Evolutionary conservation across 2,329 filamentous ascomycete species (phyloP).

Genomic region (Cryphonectria nitschkei): DNA sequence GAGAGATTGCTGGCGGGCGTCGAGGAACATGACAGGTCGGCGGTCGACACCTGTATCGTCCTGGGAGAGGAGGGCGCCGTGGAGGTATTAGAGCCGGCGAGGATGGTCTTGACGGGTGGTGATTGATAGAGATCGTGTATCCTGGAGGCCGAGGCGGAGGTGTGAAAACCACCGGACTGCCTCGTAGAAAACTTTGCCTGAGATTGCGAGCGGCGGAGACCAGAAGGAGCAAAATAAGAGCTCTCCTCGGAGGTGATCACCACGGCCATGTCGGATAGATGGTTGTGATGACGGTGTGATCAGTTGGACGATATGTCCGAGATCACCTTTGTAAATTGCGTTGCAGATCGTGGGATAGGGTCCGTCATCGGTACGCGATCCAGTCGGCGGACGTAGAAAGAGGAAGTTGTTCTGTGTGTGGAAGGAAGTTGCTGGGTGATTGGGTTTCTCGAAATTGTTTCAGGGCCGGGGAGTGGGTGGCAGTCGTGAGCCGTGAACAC

Average conservation of each 20-base stretch:
- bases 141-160: conserved; percentile 50
- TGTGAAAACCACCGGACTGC: conserved; percentile 44
- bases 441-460: conserved; percentile 5
- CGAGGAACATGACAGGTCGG: conserved; percentile 61
- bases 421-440: background rate
- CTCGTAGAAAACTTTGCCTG: conserved; percentile 58
- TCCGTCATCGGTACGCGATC: conserved; percentile 34
- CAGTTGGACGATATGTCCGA: conserved; percentile 34
- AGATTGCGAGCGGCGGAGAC: conserved; percentile 63
- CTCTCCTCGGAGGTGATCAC: conserved; percentile 61
- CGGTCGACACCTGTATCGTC: conserved; percentile 56
- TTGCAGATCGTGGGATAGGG: conserved; percentile 12
- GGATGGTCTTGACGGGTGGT: conserved; percentile 44
- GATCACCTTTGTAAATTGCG: conserved; percentile 35
- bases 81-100: conserved; percentile 53
- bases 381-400: conserved; percentile 13
- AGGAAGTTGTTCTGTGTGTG: background rate
- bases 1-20: conserved; percentile 68
- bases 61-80: conserved; percentile 62
- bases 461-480: background rate
- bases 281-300: conserved; percentile 29
- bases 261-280: conserved; percentile 52
- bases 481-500: conserved; percentile 1
- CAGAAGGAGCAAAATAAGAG: conserved; percentile 57
- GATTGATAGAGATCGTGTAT: conserved; percentile 52